Conservation (phyloP, 805 yeast genomes). For the Cyberlindnera americana region DNA sequence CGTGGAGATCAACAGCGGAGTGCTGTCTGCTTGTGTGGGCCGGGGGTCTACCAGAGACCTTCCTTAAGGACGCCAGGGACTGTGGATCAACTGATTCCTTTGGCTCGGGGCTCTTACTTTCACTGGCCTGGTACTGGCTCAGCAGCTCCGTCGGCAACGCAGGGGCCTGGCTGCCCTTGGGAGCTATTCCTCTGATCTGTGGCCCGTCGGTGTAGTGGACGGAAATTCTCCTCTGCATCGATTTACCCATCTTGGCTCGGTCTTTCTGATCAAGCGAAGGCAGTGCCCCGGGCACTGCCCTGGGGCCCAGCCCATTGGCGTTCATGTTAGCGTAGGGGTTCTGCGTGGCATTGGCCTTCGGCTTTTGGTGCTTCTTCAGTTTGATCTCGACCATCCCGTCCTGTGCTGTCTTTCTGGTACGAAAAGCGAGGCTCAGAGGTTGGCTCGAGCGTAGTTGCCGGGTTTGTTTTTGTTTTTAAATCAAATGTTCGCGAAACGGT, state of each 20-base stretch:
- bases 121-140: constrained; percentile 13
- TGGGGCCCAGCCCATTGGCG: constrained; percentile 4
- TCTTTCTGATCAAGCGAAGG: constrained; percentile 35
- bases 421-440: too few species aligned
- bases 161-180: constrained; percentile 21
- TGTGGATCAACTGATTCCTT: too few species aligned
- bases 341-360: neutral
- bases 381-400: constrained; percentile 3
- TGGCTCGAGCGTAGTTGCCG: too few species aligned
- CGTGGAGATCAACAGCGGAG: constrained; percentile 19
- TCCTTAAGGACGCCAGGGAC: neutral
- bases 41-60: constrained; percentile 7
- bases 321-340: constrained; percentile 1
- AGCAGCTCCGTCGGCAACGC: constrained; percentile 28
- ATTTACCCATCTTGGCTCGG: constrained; percentile 36
- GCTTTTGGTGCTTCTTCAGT: constrained; percentile 6
- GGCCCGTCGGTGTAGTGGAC: constrained; percentile 31
- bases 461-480: too few species aligned
- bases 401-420: neutral
- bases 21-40: constrained; percentile 7
- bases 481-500: neutral
- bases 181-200: constrained; percentile 12
- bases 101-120: neutral
- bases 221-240: constrained; percentile 44
- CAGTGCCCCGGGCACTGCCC: constrained; percentile 13